phyloP scores from a whole-genome alignment of 2,329 filamentous ascomycete species.

The Fusarium chaquense region DNA sequence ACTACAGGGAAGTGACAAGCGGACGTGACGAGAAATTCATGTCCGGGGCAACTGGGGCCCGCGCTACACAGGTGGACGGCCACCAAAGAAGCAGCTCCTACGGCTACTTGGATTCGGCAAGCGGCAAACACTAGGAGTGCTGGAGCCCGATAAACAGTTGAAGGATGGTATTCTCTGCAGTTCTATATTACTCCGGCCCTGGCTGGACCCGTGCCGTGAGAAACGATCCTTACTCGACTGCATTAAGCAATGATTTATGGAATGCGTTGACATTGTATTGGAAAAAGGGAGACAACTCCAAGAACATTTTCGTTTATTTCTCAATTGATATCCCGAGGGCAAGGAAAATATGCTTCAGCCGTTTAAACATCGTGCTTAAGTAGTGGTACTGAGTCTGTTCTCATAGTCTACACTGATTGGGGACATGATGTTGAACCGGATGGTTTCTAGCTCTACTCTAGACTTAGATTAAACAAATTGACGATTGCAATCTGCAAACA shows the following conservation, averaged over 20 bases:
- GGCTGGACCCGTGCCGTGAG: constrained; percentile 47
- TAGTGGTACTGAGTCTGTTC: constrained; percentile 18
- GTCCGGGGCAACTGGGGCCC: constrained; percentile 42
- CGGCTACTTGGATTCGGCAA: constrained; percentile 50
- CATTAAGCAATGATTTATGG: constrained; percentile 36
- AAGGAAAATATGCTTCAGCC: background rate
- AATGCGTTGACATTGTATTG: constrained; percentile 36
- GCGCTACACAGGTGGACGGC: constrained; percentile 44
- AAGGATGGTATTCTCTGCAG: constrained; percentile 29
- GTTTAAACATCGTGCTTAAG: constrained; percentile 10
- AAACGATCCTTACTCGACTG: constrained; percentile 42
- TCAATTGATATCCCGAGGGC: constrained; percentile 19
- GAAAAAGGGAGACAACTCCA: constrained; percentile 34
- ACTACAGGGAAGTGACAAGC: constrained; percentile 27
- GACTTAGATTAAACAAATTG: constrained; percentile 36
- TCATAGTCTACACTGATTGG: constrained; percentile 27
- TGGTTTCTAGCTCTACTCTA: constrained; percentile 36
- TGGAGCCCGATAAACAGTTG: constrained; percentile 34
- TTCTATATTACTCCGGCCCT: constrained; percentile 42
- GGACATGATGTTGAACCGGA: constrained; percentile 43
- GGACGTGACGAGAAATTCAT: constrained; percentile 49
- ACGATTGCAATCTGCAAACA: constrained; percentile 18
- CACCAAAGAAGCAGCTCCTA: constrained; percentile 54
- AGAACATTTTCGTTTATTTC: constrained; percentile 34
- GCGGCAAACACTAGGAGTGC: constrained; percentile 44